Evolutionary conservation across 805 yeast species (phyloP).

Genomic region (Schizosaccharomyces osmophilus): DNA sequence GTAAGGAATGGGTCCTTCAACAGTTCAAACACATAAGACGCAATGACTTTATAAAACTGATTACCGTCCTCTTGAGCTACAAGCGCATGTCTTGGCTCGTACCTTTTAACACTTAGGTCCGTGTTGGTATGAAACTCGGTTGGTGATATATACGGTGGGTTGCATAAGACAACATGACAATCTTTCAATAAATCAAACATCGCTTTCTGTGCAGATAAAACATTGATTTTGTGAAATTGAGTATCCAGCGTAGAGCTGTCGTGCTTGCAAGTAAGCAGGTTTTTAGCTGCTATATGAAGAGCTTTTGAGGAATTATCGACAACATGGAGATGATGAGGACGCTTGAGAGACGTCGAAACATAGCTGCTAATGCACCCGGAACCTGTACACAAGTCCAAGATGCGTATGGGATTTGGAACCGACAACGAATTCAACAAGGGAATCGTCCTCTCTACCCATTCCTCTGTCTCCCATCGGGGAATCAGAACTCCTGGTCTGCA

Average conservation of each 20-base stretch:
- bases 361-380: conserved; percentile 62
- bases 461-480: conserved; percentile 91
- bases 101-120: conserved; percentile 37
- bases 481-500: conserved; percentile 50
- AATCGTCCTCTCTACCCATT: conserved; percentile 30
- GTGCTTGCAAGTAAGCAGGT: conserved; percentile 10
- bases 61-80: conserved; percentile 11
- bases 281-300: conserved; percentile 23
- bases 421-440: neutral
- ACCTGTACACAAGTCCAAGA: conserved; percentile 56
- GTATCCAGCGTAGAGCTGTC: neutral
- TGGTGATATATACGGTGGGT: conserved; percentile 68
- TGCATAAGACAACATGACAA: conserved; percentile 42
- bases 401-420: neutral
- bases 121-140: conserved; percentile 17
- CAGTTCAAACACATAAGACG: no score
- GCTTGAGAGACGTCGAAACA: conserved; percentile 10
- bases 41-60: neutral
- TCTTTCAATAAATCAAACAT: neutral
- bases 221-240: conserved; percentile 6
- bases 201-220: conserved; percentile 1
- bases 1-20: no score
- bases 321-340: conserved; percentile 14
- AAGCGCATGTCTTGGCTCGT: conserved; percentile 63
- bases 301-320: conserved; percentile 37